Percentiles rank a stretch among this genome's conserved stretches.
Conservation (phyloP, 352 stramenopile species). For the Thalassiosira delicatula region DNA sequence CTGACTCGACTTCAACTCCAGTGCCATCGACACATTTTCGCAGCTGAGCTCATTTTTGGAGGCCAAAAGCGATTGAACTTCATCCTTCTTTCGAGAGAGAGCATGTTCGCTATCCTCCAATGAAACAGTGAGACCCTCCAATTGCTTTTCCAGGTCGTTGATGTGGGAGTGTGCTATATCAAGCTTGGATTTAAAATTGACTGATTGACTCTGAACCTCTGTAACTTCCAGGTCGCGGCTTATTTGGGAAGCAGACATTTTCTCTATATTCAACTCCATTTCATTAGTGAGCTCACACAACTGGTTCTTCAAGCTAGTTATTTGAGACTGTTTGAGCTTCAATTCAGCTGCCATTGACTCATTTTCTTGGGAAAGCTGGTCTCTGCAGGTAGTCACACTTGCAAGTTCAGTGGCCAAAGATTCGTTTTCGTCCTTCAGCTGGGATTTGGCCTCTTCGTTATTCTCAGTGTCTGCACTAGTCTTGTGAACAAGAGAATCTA, state of each 20-base stretch:
- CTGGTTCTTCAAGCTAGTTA: neutral
- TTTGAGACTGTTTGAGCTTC: conserved; percentile 25
- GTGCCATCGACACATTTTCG: neutral
- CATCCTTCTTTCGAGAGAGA: conserved; percentile 3
- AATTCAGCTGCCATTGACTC: conserved; percentile 3
- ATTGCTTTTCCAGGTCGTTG: conserved; percentile 13
- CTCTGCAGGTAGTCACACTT: conserved; percentile 10
- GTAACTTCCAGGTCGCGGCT: too few relatives aligned
- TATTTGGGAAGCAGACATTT: neutral
- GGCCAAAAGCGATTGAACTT: conserved; percentile 20
- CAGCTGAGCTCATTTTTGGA: neutral
- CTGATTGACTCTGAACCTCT: conserved; percentile 7
- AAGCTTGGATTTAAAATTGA: conserved; percentile 43
- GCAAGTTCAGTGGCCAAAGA: conserved; percentile 5
- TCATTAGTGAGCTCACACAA: conserved; percentile 14
- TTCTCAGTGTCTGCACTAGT: conserved; percentile 21
- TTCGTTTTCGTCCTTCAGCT: neutral
- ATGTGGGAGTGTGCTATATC: conserved; percentile 26
- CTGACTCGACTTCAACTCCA: neutral
- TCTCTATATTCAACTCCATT: neutral
- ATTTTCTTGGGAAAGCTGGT: conserved; percentile 7
- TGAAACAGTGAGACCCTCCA: conserved; percentile 7
- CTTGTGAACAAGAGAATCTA: conserved; percentile 33
- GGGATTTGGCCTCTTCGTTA: neutral
- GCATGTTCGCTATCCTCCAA: conserved; percentile 8